These are phyloP conservation scores for Dothideomycetidae sp. DNA, from an alignment of 2,329 filamentous ascomycete species.

Conservation along the genomic window DNA sequence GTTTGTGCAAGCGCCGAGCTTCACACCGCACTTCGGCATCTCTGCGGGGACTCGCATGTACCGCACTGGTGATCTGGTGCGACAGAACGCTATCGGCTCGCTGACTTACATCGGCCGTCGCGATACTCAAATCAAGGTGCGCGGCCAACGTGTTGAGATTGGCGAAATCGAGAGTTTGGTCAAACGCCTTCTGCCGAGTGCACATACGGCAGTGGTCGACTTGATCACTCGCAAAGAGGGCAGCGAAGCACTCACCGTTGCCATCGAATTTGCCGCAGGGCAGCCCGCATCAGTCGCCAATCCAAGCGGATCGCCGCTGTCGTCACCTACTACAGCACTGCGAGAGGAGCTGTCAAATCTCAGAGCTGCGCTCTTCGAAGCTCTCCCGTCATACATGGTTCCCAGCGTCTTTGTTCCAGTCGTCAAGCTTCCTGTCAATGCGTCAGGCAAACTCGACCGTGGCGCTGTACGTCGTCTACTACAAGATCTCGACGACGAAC, in stretches of 20 bases:
- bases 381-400: slow-evolving; percentile 2
- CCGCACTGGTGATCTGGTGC: slow-evolving; percentile 34
- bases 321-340: neutral
- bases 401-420: neutral
- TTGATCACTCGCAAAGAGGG: slow-evolving; percentile 25
- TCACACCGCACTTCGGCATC: slow-evolving; percentile 6
- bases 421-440: neutral
- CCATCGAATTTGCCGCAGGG: neutral
- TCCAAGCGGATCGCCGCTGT: slow-evolving; percentile 3
- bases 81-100: slow-evolving; percentile 58
- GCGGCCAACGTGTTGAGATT: slow-evolving; percentile 84
- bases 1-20: slow-evolving; percentile 20
- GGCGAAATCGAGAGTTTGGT: slow-evolving; percentile 59
- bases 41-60: slow-evolving; percentile 14
- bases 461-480: neutral
- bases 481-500: neutral
- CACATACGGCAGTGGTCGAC: slow-evolving; percentile 33
- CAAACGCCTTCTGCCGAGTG: slow-evolving; percentile 10
- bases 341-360: neutral
- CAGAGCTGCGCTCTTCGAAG: neutral
- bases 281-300: neutral
- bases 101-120: slow-evolving; percentile 55
- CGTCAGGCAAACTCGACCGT: slow-evolving; percentile 1
- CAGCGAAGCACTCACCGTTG: neutral
- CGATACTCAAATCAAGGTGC: slow-evolving; percentile 84